Base-by-base conservation (phyloP, 768 basidiomycete species). In the Stropharia rugosoannulata region DNA sequence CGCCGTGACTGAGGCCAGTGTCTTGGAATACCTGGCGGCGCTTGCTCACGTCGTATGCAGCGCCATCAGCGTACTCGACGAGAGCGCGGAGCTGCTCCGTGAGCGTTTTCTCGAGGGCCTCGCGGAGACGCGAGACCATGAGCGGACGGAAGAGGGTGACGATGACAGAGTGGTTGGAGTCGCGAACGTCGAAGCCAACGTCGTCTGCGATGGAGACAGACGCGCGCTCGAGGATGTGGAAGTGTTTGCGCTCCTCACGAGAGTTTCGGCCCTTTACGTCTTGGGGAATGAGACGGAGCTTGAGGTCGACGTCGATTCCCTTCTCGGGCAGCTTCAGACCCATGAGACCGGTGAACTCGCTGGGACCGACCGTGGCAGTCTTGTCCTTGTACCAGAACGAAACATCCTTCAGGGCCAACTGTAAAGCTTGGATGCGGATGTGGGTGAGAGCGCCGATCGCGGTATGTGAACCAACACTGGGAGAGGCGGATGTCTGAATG, bases 341-440 rank as follows among this genome's bases (percentile, higher is more conserved):
- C 44, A 89, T 71, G 35, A 89, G 73, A 0, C 89, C 89, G 1
- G 79, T 83, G 66, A 81, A 83, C 49, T 85, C 80, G 48, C 69
- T 70, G 0, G 85, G 85, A 0, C 81, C 77, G 41, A 87, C 54
- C 2, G 74, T 59, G 3, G 82, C 72, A 1, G 68, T 71, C 62
- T 86, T 83, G 69, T 90, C 87, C 37, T 77, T 79, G 69, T 87
- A 90, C 68, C 80, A 90, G 74, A 90, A 90, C 0, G 88, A 89
- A 0, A 90, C 80, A 32, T 90, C 83, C 56, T 76, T 71, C 43
- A 90, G 78, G 8, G 72, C 63, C 29, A 90, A 76, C 59, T 87
- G 86, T 0, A 90, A 67, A 1, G 85, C 89, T 56, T 86, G 84
- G 19, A 84, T 69, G 47, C 80, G 82, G 39, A 89, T 75, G 43